Evolutionary conservation across 345 rosid species (phyloP).

Genomic region (Salix arbutifolia): DNA sequence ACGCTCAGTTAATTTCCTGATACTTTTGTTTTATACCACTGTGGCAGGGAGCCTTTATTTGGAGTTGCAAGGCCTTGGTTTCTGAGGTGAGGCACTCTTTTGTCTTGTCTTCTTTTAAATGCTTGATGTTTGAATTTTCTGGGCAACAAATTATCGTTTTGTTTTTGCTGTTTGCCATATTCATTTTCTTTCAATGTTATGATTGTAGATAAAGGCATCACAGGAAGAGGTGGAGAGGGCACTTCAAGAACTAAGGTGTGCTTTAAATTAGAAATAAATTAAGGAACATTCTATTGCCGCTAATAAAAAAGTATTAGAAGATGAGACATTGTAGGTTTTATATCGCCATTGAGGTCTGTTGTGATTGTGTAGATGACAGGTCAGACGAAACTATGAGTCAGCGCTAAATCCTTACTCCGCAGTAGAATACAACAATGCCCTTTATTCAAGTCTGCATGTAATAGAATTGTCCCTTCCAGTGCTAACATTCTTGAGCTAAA

Average conservation of each 20-base stretch:
- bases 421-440: no score
- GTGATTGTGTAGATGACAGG: no score
- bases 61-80: constrained; percentile 88
- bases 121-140: not conserved
- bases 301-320: no score
- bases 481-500: no score
- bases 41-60: constrained; percentile 82
- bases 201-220: constrained; percentile 62
- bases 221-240: constrained; percentile 66
- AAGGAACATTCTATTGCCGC: not conserved
- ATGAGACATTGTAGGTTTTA: no score
- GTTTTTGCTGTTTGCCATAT: not conserved
- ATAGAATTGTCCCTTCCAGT: no score
- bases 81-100: constrained; percentile 62
- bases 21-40: not conserved
- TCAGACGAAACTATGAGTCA: no score
- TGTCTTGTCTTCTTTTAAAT: not conserved
- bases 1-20: constrained; percentile 12
- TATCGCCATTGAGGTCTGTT: no score
- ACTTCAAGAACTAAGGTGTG: constrained; percentile 77
- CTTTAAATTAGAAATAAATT: not conserved
- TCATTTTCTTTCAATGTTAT: not conserved
- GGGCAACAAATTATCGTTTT: not conserved
- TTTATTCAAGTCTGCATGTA: no score
- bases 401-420: no score